Percentiles rank a stretch among this genome's conserved stretches.
phyloP scores from a whole-genome alignment of 768 basidiomycete genomes.

The Termitomyces sp. region DNA sequence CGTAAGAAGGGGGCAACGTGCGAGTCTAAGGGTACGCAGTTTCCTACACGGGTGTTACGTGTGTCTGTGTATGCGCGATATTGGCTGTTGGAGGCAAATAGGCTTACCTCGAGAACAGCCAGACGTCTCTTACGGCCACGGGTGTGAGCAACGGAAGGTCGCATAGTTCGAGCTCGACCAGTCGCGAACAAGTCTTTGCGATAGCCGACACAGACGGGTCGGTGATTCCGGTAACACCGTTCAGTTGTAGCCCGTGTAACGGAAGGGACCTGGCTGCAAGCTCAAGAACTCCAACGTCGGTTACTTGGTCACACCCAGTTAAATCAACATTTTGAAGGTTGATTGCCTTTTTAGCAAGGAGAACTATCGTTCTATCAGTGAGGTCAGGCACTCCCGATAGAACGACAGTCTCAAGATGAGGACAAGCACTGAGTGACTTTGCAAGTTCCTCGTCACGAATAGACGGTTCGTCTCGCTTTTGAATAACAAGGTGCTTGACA shows the following conservation, averaged over 20 bases:
- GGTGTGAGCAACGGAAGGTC: constrained; percentile 66
- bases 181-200: constrained; percentile 66
- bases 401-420: constrained; percentile 61
- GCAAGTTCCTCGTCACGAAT: constrained; percentile 61
- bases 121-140: constrained; percentile 71
- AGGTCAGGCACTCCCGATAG: constrained; percentile 65
- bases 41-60: constrained; percentile 36
- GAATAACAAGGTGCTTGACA: constrained; percentile 56
- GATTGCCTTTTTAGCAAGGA: constrained; percentile 56
- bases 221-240: constrained; percentile 59
- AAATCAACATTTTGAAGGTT: constrained; percentile 75
- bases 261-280: constrained; percentile 63
- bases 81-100: constrained; percentile 8
- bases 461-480: constrained; percentile 27
- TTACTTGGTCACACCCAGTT: constrained; percentile 67
- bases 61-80: constrained; percentile 4
- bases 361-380: constrained; percentile 63
- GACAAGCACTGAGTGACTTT: constrained; percentile 49
- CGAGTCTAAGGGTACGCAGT: constrained; percentile 69
- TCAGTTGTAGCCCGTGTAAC: constrained; percentile 72
- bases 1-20: constrained; percentile 71
- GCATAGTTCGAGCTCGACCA: constrained; percentile 79
- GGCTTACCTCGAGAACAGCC: constrained; percentile 63
- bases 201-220: constrained; percentile 61
- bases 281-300: constrained; percentile 73